A percentile compares a stretch with the other conserved stretches of the same genome.
These are phyloP conservation scores for Plasmopara muralis DNA, from an alignment of 352 stramenopile genomes.

Conservation along the genomic window DNA sequence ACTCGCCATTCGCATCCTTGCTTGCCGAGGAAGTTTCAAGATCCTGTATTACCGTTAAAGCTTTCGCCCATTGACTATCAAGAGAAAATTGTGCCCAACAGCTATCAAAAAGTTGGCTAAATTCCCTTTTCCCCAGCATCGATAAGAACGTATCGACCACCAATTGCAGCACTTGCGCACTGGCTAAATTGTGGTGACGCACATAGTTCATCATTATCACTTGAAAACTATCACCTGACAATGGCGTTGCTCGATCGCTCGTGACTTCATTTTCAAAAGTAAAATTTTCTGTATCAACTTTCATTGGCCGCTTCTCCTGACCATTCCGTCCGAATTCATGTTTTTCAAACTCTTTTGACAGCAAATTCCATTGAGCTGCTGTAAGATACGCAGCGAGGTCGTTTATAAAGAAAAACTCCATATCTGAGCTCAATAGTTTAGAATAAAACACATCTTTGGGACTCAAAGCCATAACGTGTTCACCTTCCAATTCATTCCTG, in stretches of 20 bases:
- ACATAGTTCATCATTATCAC: constrained; percentile 58
- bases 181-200: constrained; percentile 41
- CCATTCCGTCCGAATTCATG: constrained; percentile 29
- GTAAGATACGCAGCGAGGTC: constrained; percentile 52
- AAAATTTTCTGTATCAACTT: constrained; percentile 4
- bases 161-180: constrained; percentile 38
- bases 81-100: constrained; percentile 35
- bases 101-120: constrained; percentile 27
- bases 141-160: constrained; percentile 38
- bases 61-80: constrained; percentile 38
- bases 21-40: constrained; percentile 16
- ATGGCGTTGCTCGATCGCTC: constrained; percentile 5
- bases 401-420: constrained; percentile 69
- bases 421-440: constrained; percentile 47
- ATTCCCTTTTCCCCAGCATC: constrained; percentile 41
- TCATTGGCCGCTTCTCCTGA: constrained; percentile 16
- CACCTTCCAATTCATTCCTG: constrained; percentile 5
- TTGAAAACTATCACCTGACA: constrained; percentile 45
- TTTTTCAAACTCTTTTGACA: constrained; percentile 64
- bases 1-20: constrained; percentile 15
- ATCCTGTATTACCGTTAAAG: constrained; percentile 35
- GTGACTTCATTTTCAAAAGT: constrained; percentile 16
- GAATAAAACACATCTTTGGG: constrained; percentile 55
- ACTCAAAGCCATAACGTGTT: neutral
- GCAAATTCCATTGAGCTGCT: constrained; percentile 55